These are phyloP conservation scores for Vitis hybrid DNA, from an alignment of 177 flowering plant genomes.

Conservation along the genomic window DNA sequence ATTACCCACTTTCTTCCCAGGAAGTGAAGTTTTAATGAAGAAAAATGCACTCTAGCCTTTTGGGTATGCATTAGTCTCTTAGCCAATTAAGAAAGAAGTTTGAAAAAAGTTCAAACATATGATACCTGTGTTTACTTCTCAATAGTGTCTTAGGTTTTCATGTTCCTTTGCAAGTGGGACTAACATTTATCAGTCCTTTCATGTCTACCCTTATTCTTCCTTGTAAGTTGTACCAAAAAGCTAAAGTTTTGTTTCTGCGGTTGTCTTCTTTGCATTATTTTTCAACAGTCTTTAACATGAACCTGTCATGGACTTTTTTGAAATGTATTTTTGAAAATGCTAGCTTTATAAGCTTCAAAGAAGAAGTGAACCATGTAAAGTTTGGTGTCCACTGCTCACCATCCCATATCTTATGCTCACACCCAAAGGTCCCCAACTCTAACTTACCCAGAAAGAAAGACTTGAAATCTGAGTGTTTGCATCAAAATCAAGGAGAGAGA, in stretches of 20 bases:
- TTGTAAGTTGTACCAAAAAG: background rate
- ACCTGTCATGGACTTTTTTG: background rate
- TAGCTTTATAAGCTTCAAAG: no score
- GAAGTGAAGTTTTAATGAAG: background rate
- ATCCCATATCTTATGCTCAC: no score
- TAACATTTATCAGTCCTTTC: background rate
- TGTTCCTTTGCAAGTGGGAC: background rate
- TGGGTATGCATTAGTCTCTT: slow-evolving; percentile 13
- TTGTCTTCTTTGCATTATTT: no score
- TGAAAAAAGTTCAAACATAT: background rate
- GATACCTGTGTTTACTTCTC: background rate
- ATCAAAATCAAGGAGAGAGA: no score
- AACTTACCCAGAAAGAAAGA: no score
- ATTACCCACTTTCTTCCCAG: background rate
- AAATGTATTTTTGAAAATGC: background rate
- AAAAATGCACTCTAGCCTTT: slow-evolving; percentile 13
- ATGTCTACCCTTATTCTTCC: slow-evolving; percentile 5
- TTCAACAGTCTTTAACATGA: no score
- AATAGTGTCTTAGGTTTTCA: slow-evolving; percentile 6
- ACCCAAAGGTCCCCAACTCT: no score
- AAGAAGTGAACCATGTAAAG: no score
- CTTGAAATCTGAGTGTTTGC: no score
- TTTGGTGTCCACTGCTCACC: no score
- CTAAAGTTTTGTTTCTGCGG: background rate
- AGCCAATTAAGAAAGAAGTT: slow-evolving; percentile 4